Conservation (phyloP, 2,329 filamentous ascomycete species). For the Trichophyton benhamiae region DNA sequence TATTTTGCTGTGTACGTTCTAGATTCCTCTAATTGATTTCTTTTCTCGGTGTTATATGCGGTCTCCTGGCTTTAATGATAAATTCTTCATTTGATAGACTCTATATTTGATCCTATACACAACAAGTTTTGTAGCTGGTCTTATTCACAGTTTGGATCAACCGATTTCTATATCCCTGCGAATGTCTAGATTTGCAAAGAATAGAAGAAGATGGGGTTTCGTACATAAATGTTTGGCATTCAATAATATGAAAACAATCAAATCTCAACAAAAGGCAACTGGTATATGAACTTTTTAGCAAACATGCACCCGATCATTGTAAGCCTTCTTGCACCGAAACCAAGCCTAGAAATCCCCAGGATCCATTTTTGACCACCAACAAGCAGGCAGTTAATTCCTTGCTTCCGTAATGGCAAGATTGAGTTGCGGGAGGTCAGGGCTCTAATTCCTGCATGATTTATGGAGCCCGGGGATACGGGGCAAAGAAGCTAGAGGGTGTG, state of each 20-base stretch:
- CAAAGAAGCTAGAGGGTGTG: not conserved
- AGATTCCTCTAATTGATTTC: not conserved
- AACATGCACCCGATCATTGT: not conserved
- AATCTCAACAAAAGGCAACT: not conserved
- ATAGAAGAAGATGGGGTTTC: not conserved
- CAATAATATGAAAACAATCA: not conserved
- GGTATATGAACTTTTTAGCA: not conserved
- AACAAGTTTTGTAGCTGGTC: too few species aligned
- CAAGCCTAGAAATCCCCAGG: not conserved
- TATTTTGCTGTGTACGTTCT: not conserved
- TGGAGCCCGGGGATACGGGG: not conserved
- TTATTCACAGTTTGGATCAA: not conserved
- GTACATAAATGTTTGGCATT: not conserved
- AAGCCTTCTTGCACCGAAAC: not conserved
- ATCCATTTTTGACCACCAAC: not conserved
- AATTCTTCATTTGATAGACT: not conserved
- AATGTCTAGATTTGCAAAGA: too few species aligned
- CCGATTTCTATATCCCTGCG: too few species aligned
- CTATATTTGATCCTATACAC: too few species aligned
- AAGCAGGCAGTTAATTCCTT: not conserved
- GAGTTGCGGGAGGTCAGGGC: not conserved
- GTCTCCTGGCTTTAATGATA: not conserved
- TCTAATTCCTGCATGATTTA: not conserved
- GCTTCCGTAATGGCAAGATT: not conserved
- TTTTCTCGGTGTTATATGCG: not conserved